A percentile compares a stretch with the other conserved stretches of the same genome.
Evolutionary conservation across 2,329 filamentous ascomycete species (phyloP).

Genomic region (Myriosclerotinia curreyana): DNA sequence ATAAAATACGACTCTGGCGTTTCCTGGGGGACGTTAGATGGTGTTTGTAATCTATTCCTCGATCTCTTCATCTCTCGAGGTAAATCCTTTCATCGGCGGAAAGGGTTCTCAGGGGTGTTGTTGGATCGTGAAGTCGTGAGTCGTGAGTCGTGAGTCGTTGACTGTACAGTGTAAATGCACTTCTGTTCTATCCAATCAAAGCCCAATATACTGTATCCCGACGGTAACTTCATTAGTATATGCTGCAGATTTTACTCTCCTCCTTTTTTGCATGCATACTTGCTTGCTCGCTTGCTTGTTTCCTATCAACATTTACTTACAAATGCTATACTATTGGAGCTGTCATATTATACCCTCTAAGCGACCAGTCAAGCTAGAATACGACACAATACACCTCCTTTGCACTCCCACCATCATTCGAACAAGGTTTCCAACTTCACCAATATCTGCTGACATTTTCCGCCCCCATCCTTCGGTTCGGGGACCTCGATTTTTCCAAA

Average conservation of each 20-base stretch:
- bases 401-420: not conserved
- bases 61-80: not conserved
- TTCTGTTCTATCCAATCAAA: too few relatives aligned
- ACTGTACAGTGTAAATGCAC: too few relatives aligned
- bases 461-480: not conserved
- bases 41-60: not conserved
- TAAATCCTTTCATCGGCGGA: not conserved
- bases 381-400: not conserved
- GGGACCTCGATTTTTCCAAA: not conserved
- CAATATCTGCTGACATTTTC: not conserved
- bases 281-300: not conserved
- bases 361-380: not conserved
- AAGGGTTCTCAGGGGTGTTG: too few relatives aligned
- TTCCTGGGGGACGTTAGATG: not conserved
- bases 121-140: not conserved
- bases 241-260: not conserved
- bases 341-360: not conserved
- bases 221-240: not conserved
- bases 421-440: not conserved
- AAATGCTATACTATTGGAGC: not conserved
- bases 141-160: not conserved
- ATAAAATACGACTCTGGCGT: not conserved
- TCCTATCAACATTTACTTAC: not conserved
- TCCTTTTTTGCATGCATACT: not conserved
- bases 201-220: not conserved